Base-by-base conservation (phyloP, 2,329 filamentous ascomycete genomes). In the Colletotrichum chlorophyti region DNA sequence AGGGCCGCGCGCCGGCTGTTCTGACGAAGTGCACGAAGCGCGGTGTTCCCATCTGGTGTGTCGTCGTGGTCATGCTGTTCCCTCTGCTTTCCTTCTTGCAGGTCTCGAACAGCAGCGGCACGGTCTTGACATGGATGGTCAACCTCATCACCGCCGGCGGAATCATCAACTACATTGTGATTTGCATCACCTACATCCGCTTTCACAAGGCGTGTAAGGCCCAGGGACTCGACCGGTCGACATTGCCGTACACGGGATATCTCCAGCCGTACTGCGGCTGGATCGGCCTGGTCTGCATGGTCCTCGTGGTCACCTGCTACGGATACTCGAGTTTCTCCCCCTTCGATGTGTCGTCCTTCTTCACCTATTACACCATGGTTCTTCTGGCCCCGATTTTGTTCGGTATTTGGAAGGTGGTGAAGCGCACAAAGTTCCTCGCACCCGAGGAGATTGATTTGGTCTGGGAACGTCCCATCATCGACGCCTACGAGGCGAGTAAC, bases 51-150 rank as follows among this genome's bases (percentile, higher is more conserved):
- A 45, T 63, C 31, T 54, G 58, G 27, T 61, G 35, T 21, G 41
- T 63, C 23, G 29, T 32, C 14, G 24, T 51, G 29, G 34, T 47
- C 6, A 51, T 61, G 6, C 2, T 19, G 4, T 29, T 21, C 9
- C 42, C 23, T 15, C 10, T 37, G 7, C 24, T 53, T 15, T 21
- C 45, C 6, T 60, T 67, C 52, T 65, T 61, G 19, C 40, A 15
- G 6, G n/a, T 4, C 4, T 1, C 38, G 9, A 47, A 19, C 45
- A 81, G 77, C 53, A 80, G 89, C 40, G 84, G 89, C 51, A 85
- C 85, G 6, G 86, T 89, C 0, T 88, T 85, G 0, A 88, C 88
- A 67, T 86, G 89, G 70, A 72, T 89, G 4, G 84, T 83, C 42
- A 89, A 86, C 86, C 81, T 84, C 62, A 78, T 83, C 51, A 89